These are phyloP conservation scores for Pyronema omphalodes DNA, from an alignment of 495 filamentous ascomycete species.

Conservation along the genomic window DNA sequence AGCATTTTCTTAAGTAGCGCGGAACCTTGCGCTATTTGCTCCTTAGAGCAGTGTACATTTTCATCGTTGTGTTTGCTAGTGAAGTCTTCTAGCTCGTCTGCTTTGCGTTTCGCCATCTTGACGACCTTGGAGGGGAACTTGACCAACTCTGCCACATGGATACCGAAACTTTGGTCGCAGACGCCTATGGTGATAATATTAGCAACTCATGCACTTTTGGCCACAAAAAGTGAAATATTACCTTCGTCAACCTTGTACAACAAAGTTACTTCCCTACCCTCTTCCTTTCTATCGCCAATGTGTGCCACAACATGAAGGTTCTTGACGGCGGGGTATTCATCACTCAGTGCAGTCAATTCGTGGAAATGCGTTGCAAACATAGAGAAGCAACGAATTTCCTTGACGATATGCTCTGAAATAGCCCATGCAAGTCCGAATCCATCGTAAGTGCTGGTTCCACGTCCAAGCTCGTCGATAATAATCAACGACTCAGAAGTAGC, in stretches of 20 bases:
- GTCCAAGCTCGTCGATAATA: conserved; percentile 97
- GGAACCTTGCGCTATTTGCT: conserved; percentile 85
- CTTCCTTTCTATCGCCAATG: conserved; percentile 33
- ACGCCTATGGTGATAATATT: conserved; percentile 31
- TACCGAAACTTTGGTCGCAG: conserved; percentile 93
- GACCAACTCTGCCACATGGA: conserved; percentile 94
- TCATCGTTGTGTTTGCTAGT: conserved; percentile 46
- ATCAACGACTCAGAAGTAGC: conserved; percentile 87
- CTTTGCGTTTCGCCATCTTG: conserved; percentile 95
- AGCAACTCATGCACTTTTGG: conserved; percentile 1
- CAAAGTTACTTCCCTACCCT: conserved; percentile 74
- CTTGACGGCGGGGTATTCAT: conserved; percentile 67
- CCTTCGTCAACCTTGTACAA: conserved; percentile 87
- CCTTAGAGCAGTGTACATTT: conserved; percentile 39
- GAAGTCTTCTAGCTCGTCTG: conserved; percentile 95
- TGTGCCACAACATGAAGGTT: conserved; percentile 95
- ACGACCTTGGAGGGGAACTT: conserved; percentile 96
- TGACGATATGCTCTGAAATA: conserved; percentile 93
- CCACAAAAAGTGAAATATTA: conserved; percentile 2
- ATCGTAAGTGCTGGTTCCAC: conserved; percentile 95
- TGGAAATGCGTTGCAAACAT: conserved; percentile 98
- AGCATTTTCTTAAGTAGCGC: conserved; percentile 69
- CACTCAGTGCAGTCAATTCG: conserved; percentile 77
- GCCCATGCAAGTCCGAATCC: conserved; percentile 97
- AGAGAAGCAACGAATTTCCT: conserved; percentile 79